Evolutionary conservation across 345 rosid genomes (phyloP), one percentile per base, ranked within the genome.

Genomic region (Eutrema japonicum): DNA sequence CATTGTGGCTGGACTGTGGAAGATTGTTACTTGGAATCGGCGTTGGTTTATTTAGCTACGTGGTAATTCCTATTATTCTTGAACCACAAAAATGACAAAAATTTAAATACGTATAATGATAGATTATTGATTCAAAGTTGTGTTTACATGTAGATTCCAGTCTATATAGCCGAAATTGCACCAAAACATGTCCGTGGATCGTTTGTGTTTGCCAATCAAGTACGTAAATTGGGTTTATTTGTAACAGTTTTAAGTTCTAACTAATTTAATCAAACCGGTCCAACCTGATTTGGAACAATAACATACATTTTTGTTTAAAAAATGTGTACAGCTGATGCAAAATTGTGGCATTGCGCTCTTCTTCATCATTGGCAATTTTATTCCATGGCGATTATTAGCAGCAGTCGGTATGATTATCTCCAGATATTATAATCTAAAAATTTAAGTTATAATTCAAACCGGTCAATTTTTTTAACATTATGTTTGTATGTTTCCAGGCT

Each of bases 181-280:
- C 85, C 85, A 26, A 82, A 82, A 67, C 74, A 82, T 69, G 77
- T 82, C 38, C 72, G 85, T 43, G 85, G 85, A 75, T 78, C 76
- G 18, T 76, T 82, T 65, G 79, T 77, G 11, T 75, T 80, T 22
- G 82, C 78, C 42, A 79, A 82, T 9, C 82, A 82, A 59, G 85
- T 72, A 57, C 40, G 66, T 38, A 33, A 29, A 60, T 0, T 8
- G 1, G 4, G 18, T 10, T 26, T 10, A 47, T 36, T 30, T 37
- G 3, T 16, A 40, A 11, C 47, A 27, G 3, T 37, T n/a, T 47
- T 22, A 42, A 4, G 33, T 42, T 42, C 7, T 33, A 42, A 57
- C 12, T 29, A 12, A 3, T 7, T 47, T 27, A 46, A 37, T 65
- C 33, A 40, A 40, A 11, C 33, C 38, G 11, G 47, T 43, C 32